Percentiles rank a stretch among this genome's conserved stretches.
Evolutionary conservation across 208 protist species (phyloP).

Genomic region (Trypanosoma mega): DNA sequence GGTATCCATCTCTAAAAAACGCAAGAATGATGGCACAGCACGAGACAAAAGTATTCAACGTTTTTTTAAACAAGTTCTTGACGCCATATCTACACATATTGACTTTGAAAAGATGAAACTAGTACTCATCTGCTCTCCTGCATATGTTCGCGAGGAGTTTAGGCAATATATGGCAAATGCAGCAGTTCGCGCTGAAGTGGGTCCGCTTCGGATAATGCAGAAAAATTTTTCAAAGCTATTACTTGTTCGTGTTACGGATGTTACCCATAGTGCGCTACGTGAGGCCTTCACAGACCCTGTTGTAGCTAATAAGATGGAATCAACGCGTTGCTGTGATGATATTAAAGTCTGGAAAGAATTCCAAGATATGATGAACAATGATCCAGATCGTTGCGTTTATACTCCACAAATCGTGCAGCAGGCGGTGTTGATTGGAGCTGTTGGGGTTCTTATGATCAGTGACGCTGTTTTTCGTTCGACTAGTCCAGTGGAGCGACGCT

Average conservation of each 20-base stretch:
- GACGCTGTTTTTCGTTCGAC: conserved; percentile 92
- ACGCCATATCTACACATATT: conserved; percentile 88
- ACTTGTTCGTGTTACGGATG: conserved; percentile 84
- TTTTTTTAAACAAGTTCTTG: conserved; percentile 93
- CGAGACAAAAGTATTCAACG: conserved; percentile 88
- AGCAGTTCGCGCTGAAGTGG: conserved; percentile 36
- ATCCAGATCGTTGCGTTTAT: conserved; percentile 92
- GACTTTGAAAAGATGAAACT: conserved; percentile 94
- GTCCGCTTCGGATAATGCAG: conserved; percentile 65
- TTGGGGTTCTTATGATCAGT: conserved; percentile 89
- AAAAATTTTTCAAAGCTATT: conserved; percentile 92
- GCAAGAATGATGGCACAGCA: conserved; percentile 71
- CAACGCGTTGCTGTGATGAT: conserved; percentile 92
- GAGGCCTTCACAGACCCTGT: conserved; percentile 88
- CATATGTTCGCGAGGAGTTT: conserved; percentile 93
- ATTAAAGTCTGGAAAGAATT: conserved; percentile 93
- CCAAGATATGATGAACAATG: conserved; percentile 88
- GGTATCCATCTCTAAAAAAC: conserved; percentile 84
- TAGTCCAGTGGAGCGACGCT: conserved; percentile 76
- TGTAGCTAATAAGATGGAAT: conserved; percentile 70
- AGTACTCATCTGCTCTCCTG: conserved; percentile 94
- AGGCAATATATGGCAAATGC: conserved; percentile 46
- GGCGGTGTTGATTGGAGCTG: conserved; percentile 75
- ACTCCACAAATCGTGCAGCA: conserved; percentile 86
- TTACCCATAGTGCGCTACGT: conserved; percentile 81